A percentile compares a stretch with the other conserved stretches of the same genome.
These are phyloP conservation scores for Lachnellula willkommii DNA, from an alignment of 2,329 filamentous ascomycete species.

Conservation along the genomic window DNA sequence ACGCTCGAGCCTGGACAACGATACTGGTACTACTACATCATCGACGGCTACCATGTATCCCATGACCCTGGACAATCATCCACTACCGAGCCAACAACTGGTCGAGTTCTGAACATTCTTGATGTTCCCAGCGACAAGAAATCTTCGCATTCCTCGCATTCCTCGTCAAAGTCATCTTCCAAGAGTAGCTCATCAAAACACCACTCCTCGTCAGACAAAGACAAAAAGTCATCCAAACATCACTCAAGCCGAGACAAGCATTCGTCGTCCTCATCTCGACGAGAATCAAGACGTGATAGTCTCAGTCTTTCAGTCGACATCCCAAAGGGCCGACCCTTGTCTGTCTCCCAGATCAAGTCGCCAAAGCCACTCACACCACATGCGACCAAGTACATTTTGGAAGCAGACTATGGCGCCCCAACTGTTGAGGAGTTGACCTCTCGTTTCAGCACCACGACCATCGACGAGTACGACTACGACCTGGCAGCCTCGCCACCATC, in stretches of 20 bases:
- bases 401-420: conserved; percentile 69
- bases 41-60: conserved; percentile 96
- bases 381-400: conserved; percentile 80
- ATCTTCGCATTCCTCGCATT: conserved; percentile 38
- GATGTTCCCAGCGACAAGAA: conserved; percentile 63
- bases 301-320: conserved; percentile 58
- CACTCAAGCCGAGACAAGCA: conserved; percentile 37
- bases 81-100: conserved; percentile 91
- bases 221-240: conserved; percentile 38
- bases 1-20: conserved; percentile 83
- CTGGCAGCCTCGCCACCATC: conserved; percentile 57
- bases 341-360: conserved; percentile 81
- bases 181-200: conserved; percentile 36
- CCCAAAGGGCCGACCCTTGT: conserved; percentile 82
- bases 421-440: conserved; percentile 74
- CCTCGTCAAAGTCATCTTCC: conserved; percentile 39
- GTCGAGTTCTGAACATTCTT: conserved; percentile 95
- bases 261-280: conserved; percentile 41
- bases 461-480: conserved; percentile 52
- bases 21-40: conserved; percentile 99
- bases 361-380: conserved; percentile 86
- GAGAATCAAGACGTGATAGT: conserved; percentile 36
- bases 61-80: conserved; percentile 89
- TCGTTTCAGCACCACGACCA: conserved; percentile 60
- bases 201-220: conserved; percentile 33